Evolutionary conservation across 1,284 basidiomycete genomes (phyloP), one percentile per base, ranked within the genome.

Genomic region (Boletus holoroseus): DNA sequence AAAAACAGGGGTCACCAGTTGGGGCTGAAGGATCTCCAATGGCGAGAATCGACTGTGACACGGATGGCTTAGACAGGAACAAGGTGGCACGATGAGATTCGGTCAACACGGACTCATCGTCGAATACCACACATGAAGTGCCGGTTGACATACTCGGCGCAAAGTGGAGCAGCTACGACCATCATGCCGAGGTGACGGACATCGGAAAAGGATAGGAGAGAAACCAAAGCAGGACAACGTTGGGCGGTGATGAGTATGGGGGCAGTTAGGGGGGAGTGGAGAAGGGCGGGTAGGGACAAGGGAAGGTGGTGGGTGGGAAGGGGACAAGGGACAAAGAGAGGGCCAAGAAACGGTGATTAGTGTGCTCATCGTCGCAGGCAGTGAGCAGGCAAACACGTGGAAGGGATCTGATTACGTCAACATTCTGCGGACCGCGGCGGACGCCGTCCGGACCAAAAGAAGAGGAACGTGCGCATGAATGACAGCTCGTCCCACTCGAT

Each of bases 281-380:
- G 20, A 13, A 2, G 41, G 55, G 54, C 55, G 51, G 55, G 38
- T n/a, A 3, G 36, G 37, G 32, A 7, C 2, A 26, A 9, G 18
- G 28, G 34, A 18, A 18, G 30, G 3, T 0, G 26, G 44, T 2
- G 3, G 12, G 5, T 22, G 31, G 24, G 36, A 11, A 8, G 39
- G 22, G 34, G 30, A 50, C 0, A 7, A 2, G 27, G 12, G n/a
- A 18, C 8, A 13, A 15, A 20, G 43, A 48, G 32, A 9, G 13
- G 41, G 36, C 7, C 5, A 27, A 11, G 22, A 40, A 8, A 35
- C 13, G 37, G 24, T 3, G 42, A 22, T 39, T 40, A 31, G 34
- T 15, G 54, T 58, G 60, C 52, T 65, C 64, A 2, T 63, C 62
- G 61, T 66, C 42, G 16, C 16, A 12, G 64, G 51, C 64, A 31